Evolutionary conservation across 1,284 basidiomycete genomes (phyloP).

Genomic region (Ustilago bromivora): DNA sequence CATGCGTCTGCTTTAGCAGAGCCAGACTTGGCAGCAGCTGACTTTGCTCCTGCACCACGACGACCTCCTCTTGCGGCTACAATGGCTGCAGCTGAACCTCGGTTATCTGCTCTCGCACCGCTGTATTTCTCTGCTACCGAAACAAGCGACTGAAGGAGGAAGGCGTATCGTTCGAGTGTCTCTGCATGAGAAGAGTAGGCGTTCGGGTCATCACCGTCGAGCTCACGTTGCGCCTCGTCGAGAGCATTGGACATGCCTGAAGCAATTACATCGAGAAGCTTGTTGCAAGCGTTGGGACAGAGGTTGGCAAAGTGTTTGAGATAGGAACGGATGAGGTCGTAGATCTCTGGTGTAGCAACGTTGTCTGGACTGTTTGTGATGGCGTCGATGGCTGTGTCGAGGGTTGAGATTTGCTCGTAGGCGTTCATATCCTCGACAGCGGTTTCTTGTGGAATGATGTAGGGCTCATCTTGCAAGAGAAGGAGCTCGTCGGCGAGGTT

Average conservation of each 20-base stretch:
- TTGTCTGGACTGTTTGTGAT: conserved; percentile 53
- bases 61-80: conserved; percentile 36
- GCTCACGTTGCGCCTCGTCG: conserved; percentile 54
- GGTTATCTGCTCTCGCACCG: conserved; percentile 30
- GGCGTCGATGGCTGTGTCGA: conserved; percentile 57
- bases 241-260: conserved; percentile 56
- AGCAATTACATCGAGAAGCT: conserved; percentile 61
- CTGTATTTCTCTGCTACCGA: conserved; percentile 60
- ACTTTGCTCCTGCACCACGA: conserved; percentile 39
- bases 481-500: conserved; percentile 63
- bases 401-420: conserved; percentile 46
- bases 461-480: conserved; percentile 59
- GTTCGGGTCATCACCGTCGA: conserved; percentile 50
- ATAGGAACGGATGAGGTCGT: conserved; percentile 60
- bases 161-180: conserved; percentile 63
- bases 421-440: conserved; percentile 52
- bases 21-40: conserved; percentile 38
- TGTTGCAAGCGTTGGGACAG: conserved; percentile 50
- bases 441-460: conserved; percentile 62
- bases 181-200: conserved; percentile 55
- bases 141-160: conserved; percentile 66
- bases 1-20: conserved; percentile 51
- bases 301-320: conserved; percentile 61
- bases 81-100: conserved; percentile 29
- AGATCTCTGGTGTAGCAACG: conserved; percentile 46